A percentile compares a stretch with the other conserved stretches of the same genome.
Conservation (phyloP, 2,329 filamentous ascomycete genomes). For the Cercospora zeae-maydis region DNA sequence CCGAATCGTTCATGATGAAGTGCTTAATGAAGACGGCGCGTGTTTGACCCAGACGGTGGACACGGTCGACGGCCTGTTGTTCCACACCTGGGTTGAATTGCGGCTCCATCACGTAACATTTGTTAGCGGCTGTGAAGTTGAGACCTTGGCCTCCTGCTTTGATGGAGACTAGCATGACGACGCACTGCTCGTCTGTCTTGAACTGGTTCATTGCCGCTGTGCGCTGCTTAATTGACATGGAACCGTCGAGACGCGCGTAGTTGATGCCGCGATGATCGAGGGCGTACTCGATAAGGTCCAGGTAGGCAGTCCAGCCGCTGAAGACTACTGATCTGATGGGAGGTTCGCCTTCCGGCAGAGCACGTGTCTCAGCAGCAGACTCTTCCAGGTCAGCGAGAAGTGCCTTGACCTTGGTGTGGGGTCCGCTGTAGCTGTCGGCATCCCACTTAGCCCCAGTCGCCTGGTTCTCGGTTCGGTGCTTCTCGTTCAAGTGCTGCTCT, state of each 20-base stretch:
- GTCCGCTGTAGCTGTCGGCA: constrained; percentile 69
- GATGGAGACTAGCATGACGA: constrained; percentile 86
- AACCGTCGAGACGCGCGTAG: constrained; percentile 83
- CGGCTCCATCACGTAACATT: constrained; percentile 95
- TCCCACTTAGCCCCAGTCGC: constrained; percentile 53
- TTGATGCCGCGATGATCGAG: constrained; percentile 63
- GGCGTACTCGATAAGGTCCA: constrained; percentile 86
- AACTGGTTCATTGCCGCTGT: constrained; percentile 74
- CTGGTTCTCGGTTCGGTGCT: constrained; percentile 44
- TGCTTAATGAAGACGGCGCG: constrained; percentile 81
- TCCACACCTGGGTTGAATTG: constrained; percentile 96
- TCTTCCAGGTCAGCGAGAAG: constrained; percentile 70
- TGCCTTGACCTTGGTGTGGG: constrained; percentile 86
- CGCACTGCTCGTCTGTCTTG: constrained; percentile 65
- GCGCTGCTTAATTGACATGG: constrained; percentile 73
- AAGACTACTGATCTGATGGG: constrained; percentile 85
- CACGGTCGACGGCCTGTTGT: constrained; percentile 88
- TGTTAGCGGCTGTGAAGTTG: constrained; percentile 81
- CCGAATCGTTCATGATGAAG: constrained; percentile 85
- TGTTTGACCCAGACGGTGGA: constrained; percentile 86
- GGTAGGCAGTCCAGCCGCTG: constrained; percentile 90
- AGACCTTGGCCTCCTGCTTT: constrained; percentile 87
- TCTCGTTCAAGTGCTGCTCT: constrained; percentile 46
- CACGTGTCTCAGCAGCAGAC: constrained; percentile 60
- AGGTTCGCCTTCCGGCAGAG: constrained; percentile 57